Percentiles rank a stretch among this genome's conserved stretches.
Evolutionary conservation across 345 rosid genomes (phyloP).

Genomic region (Bretschneidera sinensis): DNA sequence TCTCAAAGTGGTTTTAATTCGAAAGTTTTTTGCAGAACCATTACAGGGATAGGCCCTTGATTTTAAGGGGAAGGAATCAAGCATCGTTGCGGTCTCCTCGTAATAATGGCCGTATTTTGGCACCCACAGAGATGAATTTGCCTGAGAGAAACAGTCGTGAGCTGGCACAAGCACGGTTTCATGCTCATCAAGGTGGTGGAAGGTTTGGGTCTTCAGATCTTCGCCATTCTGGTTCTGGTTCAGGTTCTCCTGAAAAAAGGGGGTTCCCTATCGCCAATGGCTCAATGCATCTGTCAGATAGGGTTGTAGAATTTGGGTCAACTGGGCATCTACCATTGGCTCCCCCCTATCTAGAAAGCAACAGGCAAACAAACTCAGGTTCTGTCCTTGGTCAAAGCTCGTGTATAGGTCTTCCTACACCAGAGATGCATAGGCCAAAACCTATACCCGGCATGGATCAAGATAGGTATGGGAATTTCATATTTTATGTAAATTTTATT

Average conservation of each 20-base stretch:
- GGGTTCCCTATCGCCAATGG: constrained; percentile 41
- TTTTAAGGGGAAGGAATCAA: constrained; percentile 50
- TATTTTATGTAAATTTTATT: neutral
- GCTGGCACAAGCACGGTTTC: constrained; percentile 23
- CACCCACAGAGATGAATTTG: constrained; percentile 32
- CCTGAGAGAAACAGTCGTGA: constrained; percentile 46
- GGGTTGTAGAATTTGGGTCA: constrained; percentile 40
- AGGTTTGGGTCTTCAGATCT: constrained; percentile 39
- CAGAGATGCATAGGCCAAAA: constrained; percentile 32
- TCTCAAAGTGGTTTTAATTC: constrained; percentile 16
- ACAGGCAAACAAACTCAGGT: constrained; percentile 21
- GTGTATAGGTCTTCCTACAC: constrained; percentile 17
- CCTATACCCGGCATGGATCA: constrained; percentile 27
- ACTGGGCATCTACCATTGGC: constrained; percentile 25
- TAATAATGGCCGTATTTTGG: constrained; percentile 35
- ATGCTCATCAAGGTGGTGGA: constrained; percentile 30
- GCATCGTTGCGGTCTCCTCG: constrained; percentile 55
- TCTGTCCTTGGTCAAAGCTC: constrained; percentile 22
- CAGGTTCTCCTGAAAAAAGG: constrained; percentile 35
- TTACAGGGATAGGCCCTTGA: constrained; percentile 50
- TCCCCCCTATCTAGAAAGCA: constrained; percentile 26
- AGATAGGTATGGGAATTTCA: constrained; percentile 42
- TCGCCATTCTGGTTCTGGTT: constrained; percentile 30
- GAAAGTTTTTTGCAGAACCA: constrained; percentile 58
- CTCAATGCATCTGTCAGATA: constrained; percentile 31